Evolutionary conservation across 192 early-diverging fungal genomes (phyloP).

Genomic region (Gigaspora rosea): DNA sequence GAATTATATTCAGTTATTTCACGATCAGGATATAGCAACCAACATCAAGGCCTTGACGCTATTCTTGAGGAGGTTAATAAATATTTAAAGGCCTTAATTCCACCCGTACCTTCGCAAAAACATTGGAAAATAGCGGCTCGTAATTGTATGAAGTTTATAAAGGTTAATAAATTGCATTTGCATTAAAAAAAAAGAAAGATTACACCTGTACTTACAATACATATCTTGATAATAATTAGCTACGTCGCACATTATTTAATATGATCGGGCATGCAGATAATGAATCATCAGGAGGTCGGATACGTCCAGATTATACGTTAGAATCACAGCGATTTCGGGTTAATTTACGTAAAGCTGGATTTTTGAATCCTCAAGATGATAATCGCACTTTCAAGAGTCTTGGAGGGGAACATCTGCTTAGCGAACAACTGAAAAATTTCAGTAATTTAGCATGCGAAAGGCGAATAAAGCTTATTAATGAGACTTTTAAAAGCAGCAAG

Average conservation of each 20-base stretch:
- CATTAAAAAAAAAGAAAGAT: not conserved
- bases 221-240: not conserved
- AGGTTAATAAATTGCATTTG: not conserved
- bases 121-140: not conserved
- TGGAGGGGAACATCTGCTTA: not conserved
- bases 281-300: not conserved
- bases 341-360: not conserved
- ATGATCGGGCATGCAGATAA: not conserved
- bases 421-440: not conserved
- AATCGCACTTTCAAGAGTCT: not conserved
- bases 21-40: not conserved
- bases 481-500: not conserved
- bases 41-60: not conserved
- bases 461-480: no score
- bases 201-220: not conserved
- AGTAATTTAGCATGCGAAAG: conserved; percentile 1
- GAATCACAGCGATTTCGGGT: not conserved
- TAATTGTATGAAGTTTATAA: not conserved
- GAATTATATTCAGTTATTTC: not conserved
- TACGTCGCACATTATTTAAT: not conserved
- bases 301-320: not conserved
- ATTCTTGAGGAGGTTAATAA: not conserved
- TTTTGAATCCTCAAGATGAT: not conserved
- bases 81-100: not conserved
- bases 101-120: no score